phyloP scores from a whole-genome alignment of 352 stramenopile species.

The Globisporangium acanthophoron region DNA sequence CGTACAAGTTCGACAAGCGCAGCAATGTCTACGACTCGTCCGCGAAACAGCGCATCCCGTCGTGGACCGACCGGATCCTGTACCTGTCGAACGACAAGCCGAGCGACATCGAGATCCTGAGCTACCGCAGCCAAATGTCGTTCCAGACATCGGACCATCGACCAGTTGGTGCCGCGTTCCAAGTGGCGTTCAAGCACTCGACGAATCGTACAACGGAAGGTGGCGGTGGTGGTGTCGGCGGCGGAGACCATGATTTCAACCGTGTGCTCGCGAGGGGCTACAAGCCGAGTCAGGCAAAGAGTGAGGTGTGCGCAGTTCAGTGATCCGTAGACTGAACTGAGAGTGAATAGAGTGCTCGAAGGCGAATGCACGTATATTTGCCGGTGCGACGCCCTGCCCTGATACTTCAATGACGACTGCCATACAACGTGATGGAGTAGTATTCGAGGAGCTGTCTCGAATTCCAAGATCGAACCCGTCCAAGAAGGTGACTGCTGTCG shows the following conservation, averaged over 20 bases:
- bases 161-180: conserved; percentile 59
- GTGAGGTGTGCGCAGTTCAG: conserved; percentile 35
- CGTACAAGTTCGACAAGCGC: conserved; percentile 96
- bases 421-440: too few species aligned
- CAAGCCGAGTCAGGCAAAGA: conserved; percentile 23
- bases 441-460: too few species aligned
- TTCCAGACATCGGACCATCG: conserved; percentile 76
- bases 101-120: conserved; percentile 46
- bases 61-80: conserved; percentile 95
- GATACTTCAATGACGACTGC: too few species aligned
- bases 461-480: too few species aligned
- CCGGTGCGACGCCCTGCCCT: too few species aligned
- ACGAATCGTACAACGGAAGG: not conserved
- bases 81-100: conserved; percentile 54
- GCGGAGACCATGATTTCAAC: conserved; percentile 9
- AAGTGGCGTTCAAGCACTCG: conserved; percentile 35
- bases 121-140: conserved; percentile 59
- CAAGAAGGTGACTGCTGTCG: too few species aligned
- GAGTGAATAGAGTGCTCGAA: too few species aligned
- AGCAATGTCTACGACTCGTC: conserved; percentile 92
- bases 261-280: conserved; percentile 27
- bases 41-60: conserved; percentile 92
- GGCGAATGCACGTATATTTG: too few species aligned
- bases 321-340: conserved; percentile 3
- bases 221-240: not conserved